These are phyloP conservation scores for Exophiala phaeomuriformis DNA, from an alignment of 2,329 filamentous ascomycete genomes.

Conservation along the genomic window DNA sequence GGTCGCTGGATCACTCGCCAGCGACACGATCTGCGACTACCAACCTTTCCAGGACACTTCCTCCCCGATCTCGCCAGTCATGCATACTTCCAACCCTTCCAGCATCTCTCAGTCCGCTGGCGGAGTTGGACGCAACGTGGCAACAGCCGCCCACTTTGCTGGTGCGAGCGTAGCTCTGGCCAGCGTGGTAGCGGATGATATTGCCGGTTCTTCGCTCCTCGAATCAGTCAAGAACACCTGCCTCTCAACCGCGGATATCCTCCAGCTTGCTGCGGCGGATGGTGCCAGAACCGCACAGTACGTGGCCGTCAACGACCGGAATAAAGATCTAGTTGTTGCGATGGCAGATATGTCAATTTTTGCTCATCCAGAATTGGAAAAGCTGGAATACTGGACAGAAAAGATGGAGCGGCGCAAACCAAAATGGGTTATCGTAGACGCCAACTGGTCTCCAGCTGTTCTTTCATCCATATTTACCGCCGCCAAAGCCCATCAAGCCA, in stretches of 20 bases:
- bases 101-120: conserved; percentile 75
- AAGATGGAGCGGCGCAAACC: conserved; percentile 52
- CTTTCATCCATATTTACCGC: conserved; percentile 62
- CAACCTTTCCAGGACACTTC: conserved; percentile 39
- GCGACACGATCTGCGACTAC: conserved; percentile 83
- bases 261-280: conserved; percentile 45
- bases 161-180: conserved; percentile 63
- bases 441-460: conserved; percentile 67
- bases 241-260: conserved; percentile 59
- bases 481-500: conserved; percentile 49
- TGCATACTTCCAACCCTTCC: conserved; percentile 80
- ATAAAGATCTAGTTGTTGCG: conserved; percentile 77
- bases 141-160: conserved; percentile 68
- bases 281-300: conserved; percentile 77
- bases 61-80: conserved; percentile 33
- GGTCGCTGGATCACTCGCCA: conserved; percentile 77
- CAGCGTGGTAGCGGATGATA: conserved; percentile 73
- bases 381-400: conserved; percentile 53
- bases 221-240: conserved; percentile 57
- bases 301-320: conserved; percentile 75
- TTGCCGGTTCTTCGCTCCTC: conserved; percentile 66
- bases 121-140: conserved; percentile 88
- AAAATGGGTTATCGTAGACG: conserved; percentile 78
- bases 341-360: conserved; percentile 96
- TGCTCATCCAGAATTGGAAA: conserved; percentile 42